phyloP scores from a whole-genome alignment of 2,329 filamentous ascomycete genomes.

The Neofusicoccum ribis region DNA sequence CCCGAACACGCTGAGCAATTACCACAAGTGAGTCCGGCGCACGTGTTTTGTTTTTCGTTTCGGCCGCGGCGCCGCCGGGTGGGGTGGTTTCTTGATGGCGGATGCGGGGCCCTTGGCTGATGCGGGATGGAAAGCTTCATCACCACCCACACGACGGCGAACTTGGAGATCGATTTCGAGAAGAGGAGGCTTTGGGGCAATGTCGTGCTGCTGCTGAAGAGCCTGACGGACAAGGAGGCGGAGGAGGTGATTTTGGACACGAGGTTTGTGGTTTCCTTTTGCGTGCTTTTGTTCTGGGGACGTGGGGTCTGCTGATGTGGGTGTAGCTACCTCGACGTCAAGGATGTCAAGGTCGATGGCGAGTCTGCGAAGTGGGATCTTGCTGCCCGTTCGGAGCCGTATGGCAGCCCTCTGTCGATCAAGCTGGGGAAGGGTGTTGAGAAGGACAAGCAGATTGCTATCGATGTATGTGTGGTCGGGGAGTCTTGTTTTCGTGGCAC shows the following conservation, averaged over 20 bases:
- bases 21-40: slow-evolving; percentile 57
- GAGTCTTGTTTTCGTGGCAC: background rate
- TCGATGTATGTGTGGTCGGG: slow-evolving; percentile 44
- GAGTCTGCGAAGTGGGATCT: slow-evolving; percentile 67
- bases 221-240: slow-evolving; percentile 66
- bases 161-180: slow-evolving; percentile 82
- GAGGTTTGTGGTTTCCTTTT: slow-evolving; percentile 42
- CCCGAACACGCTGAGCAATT: slow-evolving; percentile 90
- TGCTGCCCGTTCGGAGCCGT: slow-evolving; percentile 69
- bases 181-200: slow-evolving; percentile 74
- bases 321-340: slow-evolving; percentile 68
- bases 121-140: slow-evolving; percentile 55
- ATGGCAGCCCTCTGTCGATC: slow-evolving; percentile 70
- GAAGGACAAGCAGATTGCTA: slow-evolving; percentile 48
- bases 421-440: slow-evolving; percentile 49
- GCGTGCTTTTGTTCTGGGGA: background rate
- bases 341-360: slow-evolving; percentile 69
- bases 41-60: background rate
- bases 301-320: background rate
- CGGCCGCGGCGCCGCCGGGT: no score
- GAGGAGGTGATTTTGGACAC: slow-evolving; percentile 84
- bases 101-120: background rate
- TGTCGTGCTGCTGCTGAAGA: slow-evolving; percentile 75
- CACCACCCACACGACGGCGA: slow-evolving; percentile 79
- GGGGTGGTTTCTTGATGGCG: no score